Evolutionary conservation across 257 asterid genomes (phyloP).

Genomic region (Craterostigma plantagineum): DNA sequence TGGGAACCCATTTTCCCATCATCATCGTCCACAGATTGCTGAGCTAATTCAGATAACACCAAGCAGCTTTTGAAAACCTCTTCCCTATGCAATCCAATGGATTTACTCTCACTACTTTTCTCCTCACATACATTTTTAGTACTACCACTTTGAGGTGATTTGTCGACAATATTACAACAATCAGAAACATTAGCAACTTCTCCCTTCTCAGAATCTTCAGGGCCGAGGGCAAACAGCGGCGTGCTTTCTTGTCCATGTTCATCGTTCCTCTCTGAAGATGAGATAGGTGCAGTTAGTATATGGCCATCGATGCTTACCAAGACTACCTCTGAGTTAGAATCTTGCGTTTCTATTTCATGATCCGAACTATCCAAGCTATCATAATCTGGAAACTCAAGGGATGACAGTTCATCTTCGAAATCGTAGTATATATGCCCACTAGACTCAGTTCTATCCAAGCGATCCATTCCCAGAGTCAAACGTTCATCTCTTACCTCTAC

Average conservation of each 20-base stretch:
- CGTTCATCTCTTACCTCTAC: slow-evolving; percentile 37
- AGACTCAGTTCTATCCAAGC: slow-evolving; percentile 34
- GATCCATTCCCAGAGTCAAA: slow-evolving; percentile 25
- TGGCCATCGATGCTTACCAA: slow-evolving; percentile 62
- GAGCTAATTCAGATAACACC: slow-evolving; percentile 26
- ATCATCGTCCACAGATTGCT: slow-evolving; percentile 16
- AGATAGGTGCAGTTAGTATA: slow-evolving; percentile 49
- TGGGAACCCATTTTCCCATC: background rate
- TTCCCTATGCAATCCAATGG: slow-evolving; percentile 15
- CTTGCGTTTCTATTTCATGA: slow-evolving; percentile 32
- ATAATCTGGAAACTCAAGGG: slow-evolving; percentile 17
- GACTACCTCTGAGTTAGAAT: slow-evolving; percentile 41
- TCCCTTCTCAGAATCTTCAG: slow-evolving; percentile 18
- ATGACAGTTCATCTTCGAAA: slow-evolving; percentile 28
- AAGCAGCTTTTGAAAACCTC: slow-evolving; percentile 44
- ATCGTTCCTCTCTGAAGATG: slow-evolving; percentile 26
- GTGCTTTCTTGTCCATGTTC: slow-evolving; percentile 29
- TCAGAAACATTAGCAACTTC: slow-evolving; percentile 19
- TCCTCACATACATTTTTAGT: slow-evolving; percentile 8
- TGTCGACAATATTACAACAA: slow-evolving; percentile 14
- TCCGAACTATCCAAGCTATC: slow-evolving; percentile 18
- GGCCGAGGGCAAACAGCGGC: too few relatives aligned
- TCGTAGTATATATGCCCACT: slow-evolving; percentile 34
- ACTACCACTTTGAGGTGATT: slow-evolving; percentile 9
- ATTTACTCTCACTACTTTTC: slow-evolving; percentile 8